Evolutionary conservation across 179 eudicot genomes (phyloP).

Genomic region (Carnegiea gigantea): DNA sequence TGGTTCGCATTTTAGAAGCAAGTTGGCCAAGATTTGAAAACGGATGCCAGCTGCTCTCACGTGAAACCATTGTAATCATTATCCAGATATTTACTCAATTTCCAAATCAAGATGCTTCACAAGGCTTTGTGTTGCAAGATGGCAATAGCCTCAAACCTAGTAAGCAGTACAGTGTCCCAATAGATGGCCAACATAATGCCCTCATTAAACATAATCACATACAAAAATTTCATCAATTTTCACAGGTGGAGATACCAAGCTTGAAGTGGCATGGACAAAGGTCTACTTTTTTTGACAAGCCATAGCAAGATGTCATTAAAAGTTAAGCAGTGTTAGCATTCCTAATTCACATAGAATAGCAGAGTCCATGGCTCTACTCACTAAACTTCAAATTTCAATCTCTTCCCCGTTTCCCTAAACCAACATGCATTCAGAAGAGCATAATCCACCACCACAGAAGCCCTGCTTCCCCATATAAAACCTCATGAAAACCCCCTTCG

Average conservation of each 20-base stretch:
- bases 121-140: no score
- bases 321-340: not conserved
- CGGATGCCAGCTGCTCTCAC: no score
- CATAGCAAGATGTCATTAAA: not conserved
- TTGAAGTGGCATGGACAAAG: not conserved
- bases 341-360: not conserved
- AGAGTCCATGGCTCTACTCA: not conserved
- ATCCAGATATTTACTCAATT: no score
- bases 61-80: no score
- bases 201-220: no score
- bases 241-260: not conserved
- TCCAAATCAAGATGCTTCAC: no score
- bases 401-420: not conserved
- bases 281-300: not conserved
- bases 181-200: no score
- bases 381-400: not conserved
- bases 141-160: no score
- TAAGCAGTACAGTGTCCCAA: no score
- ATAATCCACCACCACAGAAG: not conserved
- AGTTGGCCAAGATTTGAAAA: no score
- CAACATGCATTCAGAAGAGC: not conserved
- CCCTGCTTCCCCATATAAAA: slow-evolving; percentile 9
- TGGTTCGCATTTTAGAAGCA: no score
- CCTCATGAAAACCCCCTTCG: not conserved
- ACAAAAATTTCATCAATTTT: no score